Evolutionary conservation across 2,329 filamentous ascomycete species (phyloP).

Genomic region (Fusarium algeriense): DNA sequence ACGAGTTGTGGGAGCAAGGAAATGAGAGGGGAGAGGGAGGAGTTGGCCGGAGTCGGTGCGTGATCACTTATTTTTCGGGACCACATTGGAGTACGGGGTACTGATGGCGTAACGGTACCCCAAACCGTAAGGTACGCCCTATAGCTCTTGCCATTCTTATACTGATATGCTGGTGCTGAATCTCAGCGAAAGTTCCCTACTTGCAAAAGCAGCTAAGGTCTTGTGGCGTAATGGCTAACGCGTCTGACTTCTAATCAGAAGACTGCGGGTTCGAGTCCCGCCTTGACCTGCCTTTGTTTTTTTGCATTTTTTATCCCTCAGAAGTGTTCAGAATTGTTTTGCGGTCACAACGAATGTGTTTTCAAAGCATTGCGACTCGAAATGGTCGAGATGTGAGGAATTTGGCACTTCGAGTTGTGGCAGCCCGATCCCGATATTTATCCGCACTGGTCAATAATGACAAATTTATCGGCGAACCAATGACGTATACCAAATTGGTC

Average conservation of each 20-base stretch:
- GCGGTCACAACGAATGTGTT: neutral
- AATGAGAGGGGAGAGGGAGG: conserved; percentile 33
- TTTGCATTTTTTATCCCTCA: neutral
- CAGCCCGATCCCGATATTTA: neutral
- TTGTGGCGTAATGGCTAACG: no score
- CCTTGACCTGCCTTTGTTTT: no score
- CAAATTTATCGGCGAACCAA: no score
- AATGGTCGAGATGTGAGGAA: neutral
- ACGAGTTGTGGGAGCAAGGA: conserved; percentile 28
- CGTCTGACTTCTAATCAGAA: neutral
- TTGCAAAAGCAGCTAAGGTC: no score
- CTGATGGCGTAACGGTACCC: no score
- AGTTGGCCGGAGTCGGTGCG: conserved; percentile 43
- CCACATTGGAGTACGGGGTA: neutral
- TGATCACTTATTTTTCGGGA: conserved; percentile 40
- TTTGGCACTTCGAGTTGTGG: neutral
- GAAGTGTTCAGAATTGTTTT: neutral
- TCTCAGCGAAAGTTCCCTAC: no score
- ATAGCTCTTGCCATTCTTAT: no score
- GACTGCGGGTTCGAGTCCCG: neutral
- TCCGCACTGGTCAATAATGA: neutral
- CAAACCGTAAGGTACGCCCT: no score
- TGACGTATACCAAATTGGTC: no score
- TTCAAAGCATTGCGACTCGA: neutral
- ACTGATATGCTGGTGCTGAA: no score